Evolutionary conservation across 2,329 filamentous ascomycete genomes (phyloP).

Genomic region (Colletotrichum melonis): DNA sequence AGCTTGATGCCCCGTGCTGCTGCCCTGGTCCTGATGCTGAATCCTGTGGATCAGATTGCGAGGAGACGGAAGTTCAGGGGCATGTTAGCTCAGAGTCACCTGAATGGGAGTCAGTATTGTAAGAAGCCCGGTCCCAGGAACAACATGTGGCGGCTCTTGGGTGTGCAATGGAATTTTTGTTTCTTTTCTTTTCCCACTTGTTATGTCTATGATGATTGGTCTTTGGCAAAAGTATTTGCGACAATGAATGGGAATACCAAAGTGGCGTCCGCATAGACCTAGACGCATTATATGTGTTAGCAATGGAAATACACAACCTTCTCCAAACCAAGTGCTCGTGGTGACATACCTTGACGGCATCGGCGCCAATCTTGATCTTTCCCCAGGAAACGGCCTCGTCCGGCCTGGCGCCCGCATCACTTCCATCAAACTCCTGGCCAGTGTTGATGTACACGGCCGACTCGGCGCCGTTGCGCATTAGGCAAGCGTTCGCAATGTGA

Average conservation of each 20-base stretch:
- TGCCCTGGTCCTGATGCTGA: background rate
- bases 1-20: background rate
- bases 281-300: background rate
- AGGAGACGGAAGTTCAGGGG: background rate
- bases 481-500: conserved; percentile 95
- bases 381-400: conserved; percentile 99
- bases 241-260: conserved; percentile 75
- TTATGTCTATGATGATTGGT: conserved; percentile 40
- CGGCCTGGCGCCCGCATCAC: conserved; percentile 92
- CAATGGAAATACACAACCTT: background rate
- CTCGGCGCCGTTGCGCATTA: conserved; percentile 98
- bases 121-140: background rate
- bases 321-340: background rate
- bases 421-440: conserved; percentile 96
- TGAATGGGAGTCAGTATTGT: background rate
- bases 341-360: conserved; percentile 83
- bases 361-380: conserved; percentile 91
- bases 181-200: conserved; percentile 4
- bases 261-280: conserved; percentile 75
- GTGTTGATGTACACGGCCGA: conserved; percentile 98
- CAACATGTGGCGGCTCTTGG: background rate
- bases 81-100: background rate
- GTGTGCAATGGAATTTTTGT: background rate
- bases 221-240: conserved; percentile 74
- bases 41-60: background rate